These are phyloP conservation scores for Umbelopsis sp. DNA, from an alignment of 371 early-diverging fungal genomes.

Conservation along the genomic window DNA sequence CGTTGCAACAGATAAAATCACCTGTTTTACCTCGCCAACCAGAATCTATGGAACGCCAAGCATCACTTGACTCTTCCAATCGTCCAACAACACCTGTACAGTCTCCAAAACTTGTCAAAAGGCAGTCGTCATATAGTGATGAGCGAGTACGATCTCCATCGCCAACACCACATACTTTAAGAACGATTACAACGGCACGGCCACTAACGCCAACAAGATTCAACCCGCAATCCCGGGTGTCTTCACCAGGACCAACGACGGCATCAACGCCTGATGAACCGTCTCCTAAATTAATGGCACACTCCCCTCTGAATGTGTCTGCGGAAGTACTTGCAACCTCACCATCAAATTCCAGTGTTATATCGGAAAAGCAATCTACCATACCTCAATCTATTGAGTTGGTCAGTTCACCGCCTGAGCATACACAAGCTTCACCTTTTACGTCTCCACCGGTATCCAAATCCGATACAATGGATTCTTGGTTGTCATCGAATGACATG, in stretches of 20 bases:
- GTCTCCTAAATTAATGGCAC: too few relatives aligned
- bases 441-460: not conserved
- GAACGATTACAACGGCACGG: not conserved
- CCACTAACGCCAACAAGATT: constrained; percentile 6
- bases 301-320: too few relatives aligned
- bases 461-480: not conserved
- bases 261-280: too few relatives aligned
- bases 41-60: not conserved
- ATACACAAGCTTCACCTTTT: not conserved
- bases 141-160: not conserved
- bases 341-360: not conserved
- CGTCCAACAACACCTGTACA: not conserved
- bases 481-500: constrained; percentile 9
- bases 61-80: not conserved
- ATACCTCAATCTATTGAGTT: not conserved
- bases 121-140: not conserved
- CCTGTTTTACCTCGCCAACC: not conserved
- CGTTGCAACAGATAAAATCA: too few relatives aligned
- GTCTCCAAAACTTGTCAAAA: not conserved
- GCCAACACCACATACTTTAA: not conserved
- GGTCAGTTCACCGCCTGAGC: not conserved
- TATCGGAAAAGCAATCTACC: too few relatives aligned
- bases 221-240: not conserved
- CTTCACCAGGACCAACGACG: not conserved
- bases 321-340: not conserved